Percentiles rank a stretch among this genome's conserved stretches.
Conservation (phyloP, 1,284 basidiomycete species). For the Schizophyllum amplum region DNA sequence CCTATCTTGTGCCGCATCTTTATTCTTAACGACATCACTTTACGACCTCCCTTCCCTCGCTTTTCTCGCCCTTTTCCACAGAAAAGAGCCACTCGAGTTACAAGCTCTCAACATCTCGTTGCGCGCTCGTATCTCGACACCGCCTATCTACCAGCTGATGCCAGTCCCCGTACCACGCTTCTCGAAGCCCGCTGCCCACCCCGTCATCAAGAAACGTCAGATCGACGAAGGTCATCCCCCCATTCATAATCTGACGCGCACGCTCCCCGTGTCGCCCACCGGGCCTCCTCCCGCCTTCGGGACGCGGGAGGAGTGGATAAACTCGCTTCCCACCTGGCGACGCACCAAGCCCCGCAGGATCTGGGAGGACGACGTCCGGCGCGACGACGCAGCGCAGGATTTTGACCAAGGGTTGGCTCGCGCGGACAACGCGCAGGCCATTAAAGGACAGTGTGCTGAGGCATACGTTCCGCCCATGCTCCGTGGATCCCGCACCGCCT, state of each 20-base stretch:
- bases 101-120: constrained; percentile 31
- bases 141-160: constrained; percentile 47
- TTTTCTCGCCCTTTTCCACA: constrained; percentile 18
- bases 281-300: constrained; percentile 55
- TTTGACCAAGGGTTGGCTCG: constrained; percentile 67
- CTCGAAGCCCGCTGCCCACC: constrained; percentile 48
- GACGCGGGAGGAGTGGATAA: constrained; percentile 64
- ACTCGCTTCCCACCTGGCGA: constrained; percentile 60
- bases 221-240: constrained; percentile 34
- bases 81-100: constrained; percentile 29
- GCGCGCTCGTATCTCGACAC: constrained; percentile 30
- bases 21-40: constrained; percentile 40
- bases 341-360: constrained; percentile 55
- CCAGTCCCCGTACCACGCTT: constrained; percentile 70
- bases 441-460: constrained; percentile 77
- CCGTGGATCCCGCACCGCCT: not conserved
- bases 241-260: constrained; percentile 44
- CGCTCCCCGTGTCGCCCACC: constrained; percentile 48
- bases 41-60: constrained; percentile 38
- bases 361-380: constrained; percentile 46
- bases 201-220: constrained; percentile 49
- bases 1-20: not conserved
- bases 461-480: constrained; percentile 72
- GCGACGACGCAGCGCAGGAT: constrained; percentile 29
- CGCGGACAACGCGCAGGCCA: constrained; percentile 61